These are phyloP conservation scores for Plectosphaerella plurivora DNA, from an alignment of 2,329 filamentous ascomycete species.

Conservation along the genomic window DNA sequence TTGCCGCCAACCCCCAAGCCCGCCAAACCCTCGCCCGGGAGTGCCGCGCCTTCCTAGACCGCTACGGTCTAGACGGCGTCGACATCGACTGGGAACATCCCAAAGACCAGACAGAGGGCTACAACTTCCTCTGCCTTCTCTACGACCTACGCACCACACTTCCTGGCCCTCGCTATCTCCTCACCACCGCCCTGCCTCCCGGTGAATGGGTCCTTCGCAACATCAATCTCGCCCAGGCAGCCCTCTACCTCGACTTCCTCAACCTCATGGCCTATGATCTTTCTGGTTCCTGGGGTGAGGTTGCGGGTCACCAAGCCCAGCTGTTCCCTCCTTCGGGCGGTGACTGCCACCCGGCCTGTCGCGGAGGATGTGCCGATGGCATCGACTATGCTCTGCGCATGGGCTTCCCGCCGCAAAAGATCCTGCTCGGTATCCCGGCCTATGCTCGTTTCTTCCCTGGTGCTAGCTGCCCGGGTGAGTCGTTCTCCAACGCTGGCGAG, in stretches of 20 bases:
- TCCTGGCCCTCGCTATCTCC: constrained; percentile 49
- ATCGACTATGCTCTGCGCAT: constrained; percentile 48
- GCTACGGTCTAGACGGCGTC: constrained; percentile 57
- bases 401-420: constrained; percentile 52
- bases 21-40: constrained; percentile 52
- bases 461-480: constrained; percentile 47
- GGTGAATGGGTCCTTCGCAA: constrained; percentile 58
- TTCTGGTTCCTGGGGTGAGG: constrained; percentile 55
- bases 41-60: constrained; percentile 49
- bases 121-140: constrained; percentile 54
- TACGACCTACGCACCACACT: constrained; percentile 48
- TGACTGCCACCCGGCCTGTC: constrained; percentile 2
- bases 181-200: constrained; percentile 59
- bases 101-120: constrained; percentile 44
- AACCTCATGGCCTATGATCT: constrained; percentile 71
- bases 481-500: constrained; percentile 42
- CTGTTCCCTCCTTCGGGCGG: constrained; percentile 39
- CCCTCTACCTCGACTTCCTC: constrained; percentile 52
- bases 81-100: constrained; percentile 71
- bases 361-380: constrained; percentile 40
- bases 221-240: constrained; percentile 50
- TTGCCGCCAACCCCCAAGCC: constrained; percentile 43
- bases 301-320: constrained; percentile 61
- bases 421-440: constrained; percentile 58
- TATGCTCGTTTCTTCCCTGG: constrained; percentile 60